These are phyloP conservation scores for Aspergillus latus DNA, from an alignment of 2,329 filamentous ascomycete species.

Conservation along the genomic window DNA sequence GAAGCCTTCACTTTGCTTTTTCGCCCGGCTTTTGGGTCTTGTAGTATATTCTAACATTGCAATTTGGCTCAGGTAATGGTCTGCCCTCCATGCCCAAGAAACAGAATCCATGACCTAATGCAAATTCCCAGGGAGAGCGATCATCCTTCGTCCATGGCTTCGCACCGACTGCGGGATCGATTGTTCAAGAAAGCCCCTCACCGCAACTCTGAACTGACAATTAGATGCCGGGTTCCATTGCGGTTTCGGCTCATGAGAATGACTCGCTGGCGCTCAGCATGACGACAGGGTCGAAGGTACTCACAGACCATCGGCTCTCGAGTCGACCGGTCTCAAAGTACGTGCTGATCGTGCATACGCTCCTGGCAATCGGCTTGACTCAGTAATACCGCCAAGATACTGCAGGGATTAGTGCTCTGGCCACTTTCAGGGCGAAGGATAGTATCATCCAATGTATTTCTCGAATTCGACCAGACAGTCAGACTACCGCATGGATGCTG, in stretches of 20 bases:
- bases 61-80: not conserved
- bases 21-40: constrained; percentile 11
- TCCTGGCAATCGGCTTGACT: constrained; percentile 13
- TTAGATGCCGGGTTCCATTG: not conserved
- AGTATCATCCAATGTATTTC: constrained; percentile 2
- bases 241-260: not conserved
- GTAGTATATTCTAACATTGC: constrained; percentile 15
- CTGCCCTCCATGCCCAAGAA: not conserved
- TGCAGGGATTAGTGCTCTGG: constrained; percentile 19
- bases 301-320: constrained; percentile 3
- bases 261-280: constrained; percentile 2
- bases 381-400: constrained; percentile 12
- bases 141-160: not conserved
- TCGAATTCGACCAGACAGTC: constrained; percentile 6
- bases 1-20: constrained; percentile 19
- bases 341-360: constrained; percentile 19
- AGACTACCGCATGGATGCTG: not conserved
- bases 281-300: constrained; percentile 3
- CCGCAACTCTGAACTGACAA: constrained; percentile 13
- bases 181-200: constrained; percentile 8
- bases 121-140: not conserved
- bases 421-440: not conserved
- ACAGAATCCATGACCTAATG: constrained; percentile 4
- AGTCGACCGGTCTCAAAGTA: constrained; percentile 10
- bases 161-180: not conserved